Base-by-base conservation (phyloP, 106 monocot species). In the Dactylorhiza incarnata region DNA sequence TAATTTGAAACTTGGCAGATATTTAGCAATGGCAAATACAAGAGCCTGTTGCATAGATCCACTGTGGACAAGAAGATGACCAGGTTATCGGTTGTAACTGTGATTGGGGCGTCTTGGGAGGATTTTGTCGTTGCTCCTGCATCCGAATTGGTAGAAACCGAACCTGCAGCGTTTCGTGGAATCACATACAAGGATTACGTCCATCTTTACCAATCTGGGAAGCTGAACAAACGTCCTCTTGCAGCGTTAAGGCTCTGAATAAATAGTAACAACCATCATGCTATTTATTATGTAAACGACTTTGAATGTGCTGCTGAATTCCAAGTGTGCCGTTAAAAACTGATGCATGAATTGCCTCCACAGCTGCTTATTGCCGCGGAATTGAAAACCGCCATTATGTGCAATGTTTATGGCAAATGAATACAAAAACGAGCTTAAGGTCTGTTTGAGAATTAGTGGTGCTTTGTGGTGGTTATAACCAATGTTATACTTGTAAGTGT, bases 21-120 rank as follows among this genome's bases (percentile, higher is more conserved):
- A 24, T 73, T 89, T n/a, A 92, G 80, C 81, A 92, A 92, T 71
- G 89, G 92, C 6, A 87, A 52, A 77, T 86, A 85, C 74, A 86
- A 85, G 79, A 87, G 89, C 63, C 76, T 86, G 71, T 45, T 92
- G 29, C 92, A 89, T 72, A 73, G 86, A 20, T 86, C 81, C 17
- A 24, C 68, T 62, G 54, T 89, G 61, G 83, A 84, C 49, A 56
- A 54, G n/a, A 67, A 47, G 3, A 73, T 29, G 26, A 81, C 76
- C 25, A 82, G 89, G 74, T 79, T 92, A 54, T 89, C 92, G 5
- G 50, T 92, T 24, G 82, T 58, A 23, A 76, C 74, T 5, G 23
- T 67, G 10, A 45, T 82, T 10, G 80, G 78, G 22, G 83, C 92
- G 7, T 78, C 82, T 0, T 45, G 74, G 16, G 92, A 92, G 11